phyloP scores from a whole-genome alignment of 2,329 filamentous ascomycete genomes.

The Monosporascus sp. region DNA sequence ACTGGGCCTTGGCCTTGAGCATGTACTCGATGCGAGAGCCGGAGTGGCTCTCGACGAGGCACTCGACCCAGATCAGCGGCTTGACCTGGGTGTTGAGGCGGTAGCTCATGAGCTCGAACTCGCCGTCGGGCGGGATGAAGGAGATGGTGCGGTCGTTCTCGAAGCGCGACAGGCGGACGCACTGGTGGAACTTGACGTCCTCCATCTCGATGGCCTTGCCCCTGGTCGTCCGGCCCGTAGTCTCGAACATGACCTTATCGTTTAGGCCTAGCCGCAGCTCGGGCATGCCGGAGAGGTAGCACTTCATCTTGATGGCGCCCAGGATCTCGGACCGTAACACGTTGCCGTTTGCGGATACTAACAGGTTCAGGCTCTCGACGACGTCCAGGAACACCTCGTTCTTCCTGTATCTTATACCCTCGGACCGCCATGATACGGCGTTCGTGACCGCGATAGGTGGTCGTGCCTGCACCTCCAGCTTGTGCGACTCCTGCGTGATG shows the following conservation, averaged over 20 bases:
- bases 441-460: constrained; percentile 98
- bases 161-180: constrained; percentile 89
- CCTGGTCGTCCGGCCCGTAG: constrained; percentile 85
- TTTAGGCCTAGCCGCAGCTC: constrained; percentile 91
- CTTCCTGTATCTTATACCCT: constrained; percentile 97
- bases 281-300: constrained; percentile 96
- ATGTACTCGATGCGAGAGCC: constrained; percentile 97
- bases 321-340: constrained; percentile 94
- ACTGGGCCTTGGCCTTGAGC: constrained; percentile 96
- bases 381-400: constrained; percentile 99
- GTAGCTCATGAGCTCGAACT: constrained; percentile 99
- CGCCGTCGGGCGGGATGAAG: constrained; percentile 96
- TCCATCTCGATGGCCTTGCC: constrained; percentile 99
- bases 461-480: constrained; percentile 91
- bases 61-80: constrained; percentile 97
- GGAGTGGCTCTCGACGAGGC: constrained; percentile 91
- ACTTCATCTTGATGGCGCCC: constrained; percentile 99
- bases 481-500: constrained; percentile 98
- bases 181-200: constrained; percentile 99
- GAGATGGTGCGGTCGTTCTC: constrained; percentile 98
- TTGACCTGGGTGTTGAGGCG: constrained; percentile 98
- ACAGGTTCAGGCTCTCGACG: constrained; percentile 90
- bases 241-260: constrained; percentile 99
- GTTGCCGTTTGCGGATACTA: constrained; percentile 91
- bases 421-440: constrained; percentile 94